Conservation (phyloP, 345 rosid genomes). For the Aquilaria yunnanensis region DNA sequence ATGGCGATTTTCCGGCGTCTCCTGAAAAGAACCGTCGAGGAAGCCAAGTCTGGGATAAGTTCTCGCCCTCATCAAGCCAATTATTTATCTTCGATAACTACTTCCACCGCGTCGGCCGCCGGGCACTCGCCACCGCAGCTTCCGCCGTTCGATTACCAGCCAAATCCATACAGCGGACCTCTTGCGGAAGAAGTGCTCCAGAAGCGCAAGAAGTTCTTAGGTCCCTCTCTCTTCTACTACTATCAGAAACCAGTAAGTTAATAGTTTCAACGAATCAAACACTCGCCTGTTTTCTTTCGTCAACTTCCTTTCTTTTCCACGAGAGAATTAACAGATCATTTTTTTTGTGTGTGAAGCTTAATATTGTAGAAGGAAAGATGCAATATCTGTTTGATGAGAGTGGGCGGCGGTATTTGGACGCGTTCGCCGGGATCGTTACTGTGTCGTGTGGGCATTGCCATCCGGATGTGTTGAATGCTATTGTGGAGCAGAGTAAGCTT, state of each 20-base stretch:
- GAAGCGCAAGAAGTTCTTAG: slow-evolving; percentile 79
- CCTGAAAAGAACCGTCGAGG: slow-evolving; percentile 27
- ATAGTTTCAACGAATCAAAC: neutral
- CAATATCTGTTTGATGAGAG: slow-evolving; percentile 85
- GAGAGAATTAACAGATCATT: neutral
- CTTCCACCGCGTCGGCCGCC: slow-evolving; percentile 4
- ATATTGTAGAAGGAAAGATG: slow-evolving; percentile 98
- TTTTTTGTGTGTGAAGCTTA: slow-evolving; percentile 36
- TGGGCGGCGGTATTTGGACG: slow-evolving; percentile 76
- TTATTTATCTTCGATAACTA: neutral
- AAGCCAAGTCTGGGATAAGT: slow-evolving; percentile 15
- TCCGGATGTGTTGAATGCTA: slow-evolving; percentile 67
- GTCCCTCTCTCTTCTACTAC: slow-evolving; percentile 82
- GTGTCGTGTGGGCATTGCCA: slow-evolving; percentile 98
- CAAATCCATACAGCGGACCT: slow-evolving; percentile 70
- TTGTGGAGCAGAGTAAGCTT: slow-evolving; percentile 69
- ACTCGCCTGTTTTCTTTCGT: neutral
- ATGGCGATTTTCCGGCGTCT: slow-evolving; percentile 43
- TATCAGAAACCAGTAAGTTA: slow-evolving; percentile 80
- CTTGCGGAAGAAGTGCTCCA: slow-evolving; percentile 55
- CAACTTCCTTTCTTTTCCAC: neutral
- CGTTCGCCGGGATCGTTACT: slow-evolving; percentile 88
- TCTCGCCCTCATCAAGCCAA: slow-evolving; percentile 23
- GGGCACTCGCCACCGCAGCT: slow-evolving; percentile 40
- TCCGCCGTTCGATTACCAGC: slow-evolving; percentile 67